phyloP scores from a whole-genome alignment of 345 rosid species.

The Rhodomyrtus tomentosa region DNA sequence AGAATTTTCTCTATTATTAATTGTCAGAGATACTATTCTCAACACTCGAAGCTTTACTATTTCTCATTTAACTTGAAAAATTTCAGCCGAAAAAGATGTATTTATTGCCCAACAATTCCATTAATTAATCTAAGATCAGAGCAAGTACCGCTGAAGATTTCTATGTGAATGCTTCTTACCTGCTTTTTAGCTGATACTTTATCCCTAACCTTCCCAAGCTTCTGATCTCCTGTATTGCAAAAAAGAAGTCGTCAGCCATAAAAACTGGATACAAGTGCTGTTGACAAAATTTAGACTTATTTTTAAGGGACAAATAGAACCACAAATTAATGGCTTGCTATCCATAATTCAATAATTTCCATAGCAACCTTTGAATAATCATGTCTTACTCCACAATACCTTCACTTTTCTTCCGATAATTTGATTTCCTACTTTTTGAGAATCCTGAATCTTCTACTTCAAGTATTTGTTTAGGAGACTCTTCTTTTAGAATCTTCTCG shows the following conservation, averaged over 20 bases:
- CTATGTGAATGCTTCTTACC: not conserved
- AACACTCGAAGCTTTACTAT: not conserved
- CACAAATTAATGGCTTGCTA: not conserved
- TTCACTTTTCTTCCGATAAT: conserved; percentile 6
- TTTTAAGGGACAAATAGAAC: not conserved
- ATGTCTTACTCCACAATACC: conserved; percentile 6
- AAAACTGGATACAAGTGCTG: not conserved
- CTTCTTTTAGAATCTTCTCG: conserved; percentile 11
- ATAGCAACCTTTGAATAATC: not conserved
- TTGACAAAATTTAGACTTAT: not conserved
- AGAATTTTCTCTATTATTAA: not conserved
- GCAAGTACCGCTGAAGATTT: not conserved
- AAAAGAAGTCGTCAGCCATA: not conserved
- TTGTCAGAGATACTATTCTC: not conserved
- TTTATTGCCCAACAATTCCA: not conserved
- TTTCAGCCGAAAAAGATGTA: not conserved
- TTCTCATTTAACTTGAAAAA: not conserved
- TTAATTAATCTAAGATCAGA: not conserved
- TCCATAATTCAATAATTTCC: not conserved
- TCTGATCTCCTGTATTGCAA: conserved; percentile 25
- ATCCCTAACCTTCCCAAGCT: conserved; percentile 9
- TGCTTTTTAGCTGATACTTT: conserved; percentile 18
- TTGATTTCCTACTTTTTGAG: conserved; percentile 21
- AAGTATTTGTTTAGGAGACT: conserved; percentile 11
- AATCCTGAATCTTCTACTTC: conserved; percentile 9